Conservation (phyloP, 1,284 basidiomycete species). For the Phenoliferia sp. region DNA sequence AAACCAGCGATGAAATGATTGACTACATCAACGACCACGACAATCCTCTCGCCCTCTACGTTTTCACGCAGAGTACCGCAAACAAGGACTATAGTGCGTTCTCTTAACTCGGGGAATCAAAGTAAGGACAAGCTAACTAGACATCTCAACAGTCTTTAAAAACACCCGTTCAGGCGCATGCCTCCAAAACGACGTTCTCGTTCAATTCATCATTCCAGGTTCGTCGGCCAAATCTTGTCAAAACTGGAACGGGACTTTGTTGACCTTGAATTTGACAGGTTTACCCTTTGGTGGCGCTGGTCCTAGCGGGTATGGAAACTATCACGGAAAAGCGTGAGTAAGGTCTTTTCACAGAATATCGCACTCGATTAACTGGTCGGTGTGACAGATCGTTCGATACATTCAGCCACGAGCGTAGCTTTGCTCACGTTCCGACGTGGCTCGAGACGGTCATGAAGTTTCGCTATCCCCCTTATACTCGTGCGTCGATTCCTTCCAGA, state of each 20-base stretch:
- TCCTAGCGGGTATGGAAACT: slow-evolving; percentile 29
- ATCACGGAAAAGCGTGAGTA: slow-evolving; percentile 25
- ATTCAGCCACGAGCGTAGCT: slow-evolving; percentile 44
- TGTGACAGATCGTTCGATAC: slow-evolving; percentile 42
- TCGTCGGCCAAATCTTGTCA: too few species aligned
- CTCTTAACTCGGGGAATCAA: background rate
- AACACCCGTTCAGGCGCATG: slow-evolving; percentile 28
- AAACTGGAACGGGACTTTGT: too few species aligned
- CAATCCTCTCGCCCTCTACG: slow-evolving; percentile 45
- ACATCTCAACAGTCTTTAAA: slow-evolving; percentile 15
- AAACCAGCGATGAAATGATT: slow-evolving; percentile 19
- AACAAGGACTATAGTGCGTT: slow-evolving; percentile 35
- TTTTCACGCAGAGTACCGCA: slow-evolving; percentile 38
- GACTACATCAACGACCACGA: slow-evolving; percentile 40
- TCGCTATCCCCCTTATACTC: slow-evolving; percentile 44
- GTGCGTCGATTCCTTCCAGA: slow-evolving; percentile 1
- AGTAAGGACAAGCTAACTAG: background rate
- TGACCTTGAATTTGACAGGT: too few species aligned
- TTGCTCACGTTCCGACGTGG: slow-evolving; percentile 40
- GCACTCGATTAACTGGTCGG: slow-evolving; percentile 29
- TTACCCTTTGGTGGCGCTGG: slow-evolving; percentile 36
- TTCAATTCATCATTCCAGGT: slow-evolving; percentile 33
- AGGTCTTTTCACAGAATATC: background rate
- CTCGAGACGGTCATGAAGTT: too few species aligned
- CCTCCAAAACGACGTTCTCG: slow-evolving; percentile 37